Percentiles rank a stretch among this genome's conserved stretches.
Conservation (phyloP, 2,329 filamentous ascomycete genomes). For the Aaosphaeria pasadenensis region DNA sequence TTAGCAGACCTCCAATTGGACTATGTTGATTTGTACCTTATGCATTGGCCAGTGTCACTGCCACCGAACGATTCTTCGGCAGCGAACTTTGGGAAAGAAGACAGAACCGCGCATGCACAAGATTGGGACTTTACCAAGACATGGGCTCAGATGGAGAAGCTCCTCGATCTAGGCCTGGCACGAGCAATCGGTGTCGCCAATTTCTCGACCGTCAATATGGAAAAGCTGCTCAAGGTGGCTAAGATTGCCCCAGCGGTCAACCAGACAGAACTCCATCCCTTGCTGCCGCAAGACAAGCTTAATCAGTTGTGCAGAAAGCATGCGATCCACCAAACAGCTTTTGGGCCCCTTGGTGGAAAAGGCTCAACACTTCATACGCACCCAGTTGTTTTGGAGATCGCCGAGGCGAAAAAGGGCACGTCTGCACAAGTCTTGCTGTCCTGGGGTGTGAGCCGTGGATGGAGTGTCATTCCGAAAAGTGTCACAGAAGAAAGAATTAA, state of each 20-base stretch:
- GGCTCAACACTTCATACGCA: conserved; percentile 30
- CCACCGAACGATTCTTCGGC: conserved; percentile 5
- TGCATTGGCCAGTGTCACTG: conserved; percentile 48
- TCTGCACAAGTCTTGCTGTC: conserved; percentile 75
- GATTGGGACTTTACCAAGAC: conserved; percentile 9
- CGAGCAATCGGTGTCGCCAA: conserved; percentile 14
- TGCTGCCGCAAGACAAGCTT: conserved; percentile 5
- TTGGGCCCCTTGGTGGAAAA: conserved; percentile 56
- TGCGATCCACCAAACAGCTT: conserved; percentile 15
- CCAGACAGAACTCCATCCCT: conserved; percentile 10
- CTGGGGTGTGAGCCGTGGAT: conserved; percentile 69
- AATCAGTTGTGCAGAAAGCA: conserved; percentile 3
- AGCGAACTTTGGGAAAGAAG: conserved; percentile 26
- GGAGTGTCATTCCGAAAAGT: conserved; percentile 16
- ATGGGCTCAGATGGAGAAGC: conserved; percentile 30
- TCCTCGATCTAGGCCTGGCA: conserved; percentile 21
- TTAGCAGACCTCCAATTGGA: conserved; percentile 31
- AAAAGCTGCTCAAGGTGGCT: conserved; percentile 51
- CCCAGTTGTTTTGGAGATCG: conserved; percentile 62
- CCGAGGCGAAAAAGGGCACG: conserved; percentile 58
- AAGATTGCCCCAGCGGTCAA: conserved; percentile 10
- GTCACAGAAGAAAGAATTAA: conserved; percentile 10
- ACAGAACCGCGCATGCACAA: conserved; percentile 30
- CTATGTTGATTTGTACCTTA: conserved; percentile 83
- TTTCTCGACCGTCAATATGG: conserved; percentile 31